Percentiles rank a stretch among this genome's conserved stretches.
phyloP scores from a whole-genome alignment of 2,329 filamentous ascomycete genomes.

The Ascochyta lentis region DNA sequence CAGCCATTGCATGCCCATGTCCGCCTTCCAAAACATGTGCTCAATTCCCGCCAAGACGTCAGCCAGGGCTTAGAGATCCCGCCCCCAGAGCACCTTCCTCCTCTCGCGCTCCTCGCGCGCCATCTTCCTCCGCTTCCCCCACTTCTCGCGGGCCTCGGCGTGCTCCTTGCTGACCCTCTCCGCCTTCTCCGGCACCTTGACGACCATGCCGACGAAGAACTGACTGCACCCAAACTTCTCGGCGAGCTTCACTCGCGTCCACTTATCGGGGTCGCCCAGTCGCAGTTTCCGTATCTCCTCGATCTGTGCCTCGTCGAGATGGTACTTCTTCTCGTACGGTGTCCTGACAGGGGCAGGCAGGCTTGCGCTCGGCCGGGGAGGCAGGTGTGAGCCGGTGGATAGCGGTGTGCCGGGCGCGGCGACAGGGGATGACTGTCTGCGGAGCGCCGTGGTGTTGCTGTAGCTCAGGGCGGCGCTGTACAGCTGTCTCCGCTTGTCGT shows the following conservation, averaged over 20 bases:
- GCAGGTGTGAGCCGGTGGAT: conserved; percentile 24
- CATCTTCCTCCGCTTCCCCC: conserved; percentile 65
- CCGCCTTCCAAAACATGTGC: background rate
- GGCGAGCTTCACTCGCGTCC: conserved; percentile 66
- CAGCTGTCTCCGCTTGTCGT: conserved; percentile 61
- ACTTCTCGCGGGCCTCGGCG: conserved; percentile 63
- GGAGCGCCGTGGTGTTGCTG: conserved; percentile 29
- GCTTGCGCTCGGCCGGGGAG: conserved; percentile 33
- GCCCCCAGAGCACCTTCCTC: conserved; percentile 67
- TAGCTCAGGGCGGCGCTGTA: conserved; percentile 46
- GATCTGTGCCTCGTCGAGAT: conserved; percentile 63
- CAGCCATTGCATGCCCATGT: too few species aligned
- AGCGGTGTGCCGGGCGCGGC: conserved; percentile 42
- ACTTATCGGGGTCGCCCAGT: conserved; percentile 61
- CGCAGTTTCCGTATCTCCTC: conserved; percentile 65
- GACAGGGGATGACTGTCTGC: conserved; percentile 31
- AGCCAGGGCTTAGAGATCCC: conserved; percentile 56
- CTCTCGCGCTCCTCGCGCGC: conserved; percentile 67
- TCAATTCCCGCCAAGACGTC: too few species aligned
- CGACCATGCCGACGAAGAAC: conserved; percentile 68
- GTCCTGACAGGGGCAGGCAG: conserved; percentile 59
- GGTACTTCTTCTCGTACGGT: conserved; percentile 65
- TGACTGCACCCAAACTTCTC: conserved; percentile 68
- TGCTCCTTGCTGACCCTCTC: conserved; percentile 55
- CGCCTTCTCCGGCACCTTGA: conserved; percentile 53